These are phyloP conservation scores for Boletellus ananas DNA, from an alignment of 768 basidiomycete species.

Conservation along the genomic window DNA sequence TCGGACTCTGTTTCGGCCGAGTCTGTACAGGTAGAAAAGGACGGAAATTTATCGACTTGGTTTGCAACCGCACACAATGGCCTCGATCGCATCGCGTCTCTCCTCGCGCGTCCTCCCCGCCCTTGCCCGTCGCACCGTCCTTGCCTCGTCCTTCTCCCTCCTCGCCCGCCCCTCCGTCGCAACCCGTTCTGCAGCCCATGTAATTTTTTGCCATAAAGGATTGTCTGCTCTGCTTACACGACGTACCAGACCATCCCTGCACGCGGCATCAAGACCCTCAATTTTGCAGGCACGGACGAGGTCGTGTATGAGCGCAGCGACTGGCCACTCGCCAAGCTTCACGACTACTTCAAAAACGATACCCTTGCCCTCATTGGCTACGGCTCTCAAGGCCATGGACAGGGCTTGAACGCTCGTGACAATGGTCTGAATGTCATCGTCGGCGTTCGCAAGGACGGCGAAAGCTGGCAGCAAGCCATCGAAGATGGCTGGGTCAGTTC, in stretches of 20 bases:
- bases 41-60: background rate
- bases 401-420: slow-evolving; percentile 98
- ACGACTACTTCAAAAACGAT: slow-evolving; percentile 99
- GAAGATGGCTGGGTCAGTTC: slow-evolving; percentile 92
- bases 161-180: slow-evolving; percentile 44
- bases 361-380: slow-evolving; percentile 99
- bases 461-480: slow-evolving; percentile 92
- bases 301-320: slow-evolving; percentile 92
- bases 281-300: slow-evolving; percentile 94
- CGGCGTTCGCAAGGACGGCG: slow-evolving; percentile 95
- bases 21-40: slow-evolving; percentile 10
- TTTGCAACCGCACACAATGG: slow-evolving; percentile 42
- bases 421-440: slow-evolving; percentile 98
- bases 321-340: slow-evolving; percentile 97
- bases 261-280: slow-evolving; percentile 91
- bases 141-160: slow-evolving; percentile 66
- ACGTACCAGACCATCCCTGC: slow-evolving; percentile 38
- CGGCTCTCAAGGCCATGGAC: slow-evolving; percentile 98
- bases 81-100: slow-evolving; percentile 53
- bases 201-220: slow-evolving; percentile 36
- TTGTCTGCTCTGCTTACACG: slow-evolving; percentile 2
- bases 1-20: slow-evolving; percentile 19
- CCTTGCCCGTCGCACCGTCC: slow-evolving; percentile 55
- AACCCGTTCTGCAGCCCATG: slow-evolving; percentile 22
- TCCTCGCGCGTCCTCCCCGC: slow-evolving; percentile 63